Evolutionary conservation across 1,284 basidiomycete species (phyloP).

Genomic region (Paramarasmius palmivorus): DNA sequence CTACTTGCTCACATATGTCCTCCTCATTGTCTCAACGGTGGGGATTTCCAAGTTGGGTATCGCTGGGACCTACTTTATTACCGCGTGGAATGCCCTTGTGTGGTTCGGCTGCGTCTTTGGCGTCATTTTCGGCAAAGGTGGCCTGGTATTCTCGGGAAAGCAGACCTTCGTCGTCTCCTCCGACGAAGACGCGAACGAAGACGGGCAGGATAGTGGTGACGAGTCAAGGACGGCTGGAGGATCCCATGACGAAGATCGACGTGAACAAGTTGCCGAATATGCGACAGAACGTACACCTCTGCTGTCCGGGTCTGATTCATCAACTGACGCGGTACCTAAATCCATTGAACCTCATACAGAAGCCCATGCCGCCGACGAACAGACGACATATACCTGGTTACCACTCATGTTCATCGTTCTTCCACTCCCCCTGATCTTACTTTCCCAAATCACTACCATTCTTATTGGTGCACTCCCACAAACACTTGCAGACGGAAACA

Average conservation of each 20-base stretch:
- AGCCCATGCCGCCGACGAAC: slow-evolving; percentile 31
- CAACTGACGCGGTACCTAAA: slow-evolving; percentile 18
- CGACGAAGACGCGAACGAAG: slow-evolving; percentile 13
- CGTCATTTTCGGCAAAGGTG: slow-evolving; percentile 17
- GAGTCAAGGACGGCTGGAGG: slow-evolving; percentile 1
- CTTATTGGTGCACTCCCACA: slow-evolving; percentile 54
- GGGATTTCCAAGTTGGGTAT: slow-evolving; percentile 41
- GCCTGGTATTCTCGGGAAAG: slow-evolving; percentile 19
- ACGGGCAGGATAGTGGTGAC: slow-evolving; percentile 20
- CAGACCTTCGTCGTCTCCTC: background rate
- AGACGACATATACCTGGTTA: slow-evolving; percentile 61
- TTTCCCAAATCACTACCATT: slow-evolving; percentile 55
- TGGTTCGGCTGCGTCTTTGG: slow-evolving; percentile 49
- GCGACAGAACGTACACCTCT: slow-evolving; percentile 51
- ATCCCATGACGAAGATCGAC: background rate
- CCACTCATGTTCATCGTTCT: slow-evolving; percentile 58
- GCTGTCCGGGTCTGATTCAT: slow-evolving; percentile 24
- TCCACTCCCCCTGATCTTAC: slow-evolving; percentile 55
- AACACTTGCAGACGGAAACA: slow-evolving; percentile 67
- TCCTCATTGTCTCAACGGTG: slow-evolving; percentile 52
- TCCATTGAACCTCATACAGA: slow-evolving; percentile 5
- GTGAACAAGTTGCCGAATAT: slow-evolving; percentile 14
- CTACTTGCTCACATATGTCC: slow-evolving; percentile 57
- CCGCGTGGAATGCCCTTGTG: slow-evolving; percentile 53
- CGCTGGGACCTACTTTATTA: slow-evolving; percentile 58